These are phyloP conservation scores for Neonectria hederae DNA, from an alignment of 2,329 filamentous ascomycete genomes.

Conservation along the genomic window DNA sequence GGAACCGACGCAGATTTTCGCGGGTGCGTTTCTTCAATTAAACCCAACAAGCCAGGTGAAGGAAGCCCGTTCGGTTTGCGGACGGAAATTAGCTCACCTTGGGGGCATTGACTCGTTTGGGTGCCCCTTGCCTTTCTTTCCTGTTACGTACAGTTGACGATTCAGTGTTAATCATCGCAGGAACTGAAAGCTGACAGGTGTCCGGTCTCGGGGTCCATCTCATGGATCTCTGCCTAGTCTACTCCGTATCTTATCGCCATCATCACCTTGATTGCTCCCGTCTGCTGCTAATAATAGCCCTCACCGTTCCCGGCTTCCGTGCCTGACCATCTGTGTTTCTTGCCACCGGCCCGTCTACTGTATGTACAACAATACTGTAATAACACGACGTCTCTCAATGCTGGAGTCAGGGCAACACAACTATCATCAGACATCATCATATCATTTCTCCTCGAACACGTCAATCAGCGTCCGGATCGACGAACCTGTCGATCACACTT, in stretches of 20 bases:
- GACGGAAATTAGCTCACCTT: slow-evolving; percentile 9
- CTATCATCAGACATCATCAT: background rate
- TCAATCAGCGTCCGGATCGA: background rate
- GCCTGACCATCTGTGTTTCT: background rate
- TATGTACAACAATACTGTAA: background rate
- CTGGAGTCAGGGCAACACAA: background rate
- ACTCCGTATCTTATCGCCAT: slow-evolving; percentile 3
- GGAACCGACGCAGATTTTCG: slow-evolving; percentile 24
- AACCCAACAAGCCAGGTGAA: slow-evolving; percentile 1
- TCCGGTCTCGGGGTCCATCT: slow-evolving; percentile 4
- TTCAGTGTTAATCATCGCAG: background rate
- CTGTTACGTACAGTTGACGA: slow-evolving; percentile 9
- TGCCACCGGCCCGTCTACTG: background rate
- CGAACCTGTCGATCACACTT: background rate
- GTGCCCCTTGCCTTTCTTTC: background rate
- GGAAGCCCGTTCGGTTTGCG: background rate
- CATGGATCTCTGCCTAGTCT: background rate
- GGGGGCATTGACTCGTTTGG: background rate
- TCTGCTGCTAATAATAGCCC: background rate
- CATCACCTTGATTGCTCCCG: background rate
- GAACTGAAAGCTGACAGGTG: background rate
- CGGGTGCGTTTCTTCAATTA: background rate
- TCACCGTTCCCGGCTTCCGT: background rate
- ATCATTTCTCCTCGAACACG: background rate
- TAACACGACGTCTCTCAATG: background rate